These are phyloP conservation scores for Thielaviopsis ethacetica DNA, from an alignment of 2,329 filamentous ascomycete species.

Conservation along the genomic window DNA sequence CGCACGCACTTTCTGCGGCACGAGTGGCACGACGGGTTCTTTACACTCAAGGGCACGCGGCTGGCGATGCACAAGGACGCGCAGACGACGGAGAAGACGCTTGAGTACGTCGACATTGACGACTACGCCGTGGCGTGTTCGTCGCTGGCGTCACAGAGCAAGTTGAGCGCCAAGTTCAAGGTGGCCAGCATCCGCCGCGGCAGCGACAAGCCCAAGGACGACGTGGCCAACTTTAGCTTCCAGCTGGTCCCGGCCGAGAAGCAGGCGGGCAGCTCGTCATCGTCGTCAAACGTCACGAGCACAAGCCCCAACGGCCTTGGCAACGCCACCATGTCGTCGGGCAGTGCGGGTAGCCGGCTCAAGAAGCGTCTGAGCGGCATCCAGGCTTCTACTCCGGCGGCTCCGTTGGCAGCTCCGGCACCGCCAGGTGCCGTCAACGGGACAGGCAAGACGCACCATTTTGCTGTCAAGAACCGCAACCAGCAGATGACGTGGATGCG, in stretches of 20 bases:
- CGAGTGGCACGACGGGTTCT: conserved; percentile 88
- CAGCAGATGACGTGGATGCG: conserved; percentile 97
- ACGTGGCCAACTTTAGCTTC: conserved; percentile 60
- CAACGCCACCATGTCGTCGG: conserved; percentile 7
- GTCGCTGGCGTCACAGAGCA: conserved; percentile 55
- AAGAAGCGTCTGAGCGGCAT: conserved; percentile 9
- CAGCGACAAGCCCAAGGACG: conserved; percentile 33
- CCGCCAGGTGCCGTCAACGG: conserved; percentile 36
- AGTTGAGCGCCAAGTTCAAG: conserved; percentile 78
- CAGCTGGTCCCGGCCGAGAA: conserved; percentile 62
- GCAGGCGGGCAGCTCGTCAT: conserved; percentile 24
- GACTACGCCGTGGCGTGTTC: conserved; percentile 81
- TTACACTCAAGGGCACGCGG: conserved; percentile 62
- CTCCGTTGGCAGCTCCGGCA: conserved; percentile 20
- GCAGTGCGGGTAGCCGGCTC: not conserved
- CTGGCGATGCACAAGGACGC: conserved; percentile 60
- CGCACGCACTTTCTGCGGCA: conserved; percentile 77
- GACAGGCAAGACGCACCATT: conserved; percentile 77
- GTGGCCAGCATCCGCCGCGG: conserved; percentile 48
- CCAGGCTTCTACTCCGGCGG: not conserved
- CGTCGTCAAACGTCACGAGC: conserved; percentile 19
- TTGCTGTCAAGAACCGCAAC: conserved; percentile 73
- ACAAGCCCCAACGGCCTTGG: conserved; percentile 13
- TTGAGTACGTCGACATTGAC: conserved; percentile 74
- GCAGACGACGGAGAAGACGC: conserved; percentile 34